Base-by-base conservation (phyloP, 2,329 filamentous ascomycete genomes). In the Lithohypha guttulata region DNA sequence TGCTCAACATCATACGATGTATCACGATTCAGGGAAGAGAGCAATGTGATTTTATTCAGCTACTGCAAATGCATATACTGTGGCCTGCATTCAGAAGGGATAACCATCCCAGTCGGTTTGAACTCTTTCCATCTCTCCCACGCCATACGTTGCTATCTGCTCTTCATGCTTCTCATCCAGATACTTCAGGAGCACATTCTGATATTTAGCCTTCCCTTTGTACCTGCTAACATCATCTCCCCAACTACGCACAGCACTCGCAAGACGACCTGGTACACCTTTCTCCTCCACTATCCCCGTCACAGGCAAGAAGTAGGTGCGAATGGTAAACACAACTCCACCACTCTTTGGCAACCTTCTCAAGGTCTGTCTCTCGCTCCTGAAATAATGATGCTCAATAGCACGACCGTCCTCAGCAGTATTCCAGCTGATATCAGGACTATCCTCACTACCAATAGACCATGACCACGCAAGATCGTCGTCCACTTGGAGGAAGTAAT, bases 401-500 rank as follows among this genome's bases (percentile, higher is more conserved):
- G 79, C 76, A 37, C 72, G 75, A 52, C 85, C 70, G 61, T 84
- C 84, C 59, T 83, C 73, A 1, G 83, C 82, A 3, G 79, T 83
- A 53, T 71, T 74, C 84, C 84, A 93, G 28, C 77, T 78, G 2
- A 78, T 72, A 0, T 66, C 65, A 0, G 64, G 60, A 1, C 62
- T 60, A 55, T 93, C 82, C 58, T 93, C 85, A 11, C 62, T 51
- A 0, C 84, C 84, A 49, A 93, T 87, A 51, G 76, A 83, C 52
- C 68, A 63, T 43, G 78, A 83, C 84, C 84, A 93, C 1, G 80
- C 66, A 1, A 93, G 65, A 4, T 70, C 61, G 41, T 86, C 82
- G 53, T 93, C 84, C 1, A 91, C 83, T 60, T 93, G 84, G 46
- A 93, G 72, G 63, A 93, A 93, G 60, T 91, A 93, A 56, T 91